These are phyloP conservation scores for Balakata baccata DNA, from an alignment of 345 rosid species.

Conservation along the genomic window DNA sequence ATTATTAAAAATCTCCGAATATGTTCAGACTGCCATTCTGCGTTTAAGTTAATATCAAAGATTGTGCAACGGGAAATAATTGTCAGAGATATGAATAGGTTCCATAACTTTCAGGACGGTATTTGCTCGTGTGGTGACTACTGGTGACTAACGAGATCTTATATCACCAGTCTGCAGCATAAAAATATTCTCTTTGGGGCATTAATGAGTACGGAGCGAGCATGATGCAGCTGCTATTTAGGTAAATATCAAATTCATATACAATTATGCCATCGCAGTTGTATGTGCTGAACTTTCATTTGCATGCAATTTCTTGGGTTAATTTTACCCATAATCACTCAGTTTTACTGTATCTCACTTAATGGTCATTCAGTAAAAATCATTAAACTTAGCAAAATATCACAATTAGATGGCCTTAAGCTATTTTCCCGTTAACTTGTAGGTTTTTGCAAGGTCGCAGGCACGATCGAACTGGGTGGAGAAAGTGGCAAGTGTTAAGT, in stretches of 20 bases:
- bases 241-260: background rate
- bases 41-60: conserved; percentile 63
- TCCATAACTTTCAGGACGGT: conserved; percentile 72
- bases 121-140: conserved; percentile 75
- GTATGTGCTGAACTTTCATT: no score
- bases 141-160: conserved; percentile 48
- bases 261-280: no score
- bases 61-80: conserved; percentile 61
- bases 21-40: conserved; percentile 73
- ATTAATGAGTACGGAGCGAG: background rate
- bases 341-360: no score
- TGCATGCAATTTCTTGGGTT: no score
- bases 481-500: no score
- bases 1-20: conserved; percentile 77
- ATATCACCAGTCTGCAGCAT: background rate
- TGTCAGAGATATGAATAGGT: conserved; percentile 78
- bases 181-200: background rate
- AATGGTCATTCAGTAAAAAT: no score
- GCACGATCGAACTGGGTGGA: no score
- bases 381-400: no score
- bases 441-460: no score
- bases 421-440: no score
- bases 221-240: background rate
- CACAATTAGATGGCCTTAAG: no score
- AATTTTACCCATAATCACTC: no score